Evolutionary conservation across 2,329 filamentous ascomycete genomes (phyloP), one percentile per base, ranked within the genome.

Genomic region (Emmonsiellopsis sp.): DNA sequence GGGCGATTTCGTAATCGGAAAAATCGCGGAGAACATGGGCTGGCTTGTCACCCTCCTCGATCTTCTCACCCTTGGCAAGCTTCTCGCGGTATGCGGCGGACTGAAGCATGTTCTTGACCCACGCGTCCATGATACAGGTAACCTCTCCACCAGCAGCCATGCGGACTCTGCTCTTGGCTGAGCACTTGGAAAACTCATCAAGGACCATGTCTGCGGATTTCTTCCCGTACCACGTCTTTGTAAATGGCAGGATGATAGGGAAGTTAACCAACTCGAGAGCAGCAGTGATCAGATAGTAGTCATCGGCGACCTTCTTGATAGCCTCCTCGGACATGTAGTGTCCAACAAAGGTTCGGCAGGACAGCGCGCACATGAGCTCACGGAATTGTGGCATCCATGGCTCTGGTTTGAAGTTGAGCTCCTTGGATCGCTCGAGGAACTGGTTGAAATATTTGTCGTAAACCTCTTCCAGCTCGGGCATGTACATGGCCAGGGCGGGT

Each of bases 261-360:
- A 97, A 95, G 78, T 97, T 97, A 78, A 98, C 93, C 46, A 97
- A 81, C 73, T 98, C 93, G 61, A 97, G 82, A 20, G 93, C 93
- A 54, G 87, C 92, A 11, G 93, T 97, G 68, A 97, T 95, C 59
- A 92, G 82, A 73, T 95, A 97, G 76, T 95, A 98, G 73, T 97
- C 91, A 71, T 95, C 87, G 57, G 92, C 87, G 59, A 97, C 93
- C 77, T 88, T 91, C 80, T 94, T 92, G 65, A 97, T 85, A 48
- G 87, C 83, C 68, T 89, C 87, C 55, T 95, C 87, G 45, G 86
- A 84, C 71, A 96, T 92, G 76, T 97, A 97, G 76, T 95, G 85
- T 42, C 93, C 93, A 58, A 95, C 89, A 69, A 97, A 97, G n/a
- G 91, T 95, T 58, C 92, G 87, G 78, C 90, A 93, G 43, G 91